These are phyloP conservation scores for Lentinus brumalis DNA, from an alignment of 768 basidiomycete species.

Conservation along the genomic window DNA sequence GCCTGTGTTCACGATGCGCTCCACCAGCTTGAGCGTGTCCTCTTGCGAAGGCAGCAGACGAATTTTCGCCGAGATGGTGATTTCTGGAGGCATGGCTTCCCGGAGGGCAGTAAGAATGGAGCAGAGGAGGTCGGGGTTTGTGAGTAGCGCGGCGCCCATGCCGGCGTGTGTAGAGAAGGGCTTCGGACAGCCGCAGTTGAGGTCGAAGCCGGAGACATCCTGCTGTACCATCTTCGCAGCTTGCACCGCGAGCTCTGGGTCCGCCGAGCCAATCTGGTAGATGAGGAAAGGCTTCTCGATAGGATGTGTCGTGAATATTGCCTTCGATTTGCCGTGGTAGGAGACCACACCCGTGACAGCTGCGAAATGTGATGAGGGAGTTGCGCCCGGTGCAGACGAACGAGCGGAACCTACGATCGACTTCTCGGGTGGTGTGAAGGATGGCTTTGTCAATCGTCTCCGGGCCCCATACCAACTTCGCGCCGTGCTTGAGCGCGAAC, in stretches of 20 bases:
- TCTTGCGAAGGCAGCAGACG: constrained; percentile 83
- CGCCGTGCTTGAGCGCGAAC: constrained; percentile 89
- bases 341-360: constrained; percentile 85
- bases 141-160: constrained; percentile 95
- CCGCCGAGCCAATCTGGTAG: constrained; percentile 92
- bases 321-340: constrained; percentile 79
- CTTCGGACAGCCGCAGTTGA: constrained; percentile 98
- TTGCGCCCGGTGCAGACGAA: constrained; percentile 5
- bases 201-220: constrained; percentile 92
- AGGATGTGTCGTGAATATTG: constrained; percentile 92
- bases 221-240: constrained; percentile 85
- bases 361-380: constrained; percentile 31
- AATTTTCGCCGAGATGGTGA: constrained; percentile 94
- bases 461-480: constrained; percentile 93
- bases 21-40: constrained; percentile 88
- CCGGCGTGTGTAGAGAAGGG: constrained; percentile 92
- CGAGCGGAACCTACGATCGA: constrained; percentile 65
- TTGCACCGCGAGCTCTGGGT: constrained; percentile 88
- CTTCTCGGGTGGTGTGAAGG: constrained; percentile 75
- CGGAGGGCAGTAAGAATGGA: constrained; percentile 83
- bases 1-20: constrained; percentile 84
- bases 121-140: constrained; percentile 89
- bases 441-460: constrained; percentile 98
- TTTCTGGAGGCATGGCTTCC: constrained; percentile 66
- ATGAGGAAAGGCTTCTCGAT: constrained; percentile 93